Conservation (phyloP, 257 asterid species). For the Solanum chmielewskii region DNA sequence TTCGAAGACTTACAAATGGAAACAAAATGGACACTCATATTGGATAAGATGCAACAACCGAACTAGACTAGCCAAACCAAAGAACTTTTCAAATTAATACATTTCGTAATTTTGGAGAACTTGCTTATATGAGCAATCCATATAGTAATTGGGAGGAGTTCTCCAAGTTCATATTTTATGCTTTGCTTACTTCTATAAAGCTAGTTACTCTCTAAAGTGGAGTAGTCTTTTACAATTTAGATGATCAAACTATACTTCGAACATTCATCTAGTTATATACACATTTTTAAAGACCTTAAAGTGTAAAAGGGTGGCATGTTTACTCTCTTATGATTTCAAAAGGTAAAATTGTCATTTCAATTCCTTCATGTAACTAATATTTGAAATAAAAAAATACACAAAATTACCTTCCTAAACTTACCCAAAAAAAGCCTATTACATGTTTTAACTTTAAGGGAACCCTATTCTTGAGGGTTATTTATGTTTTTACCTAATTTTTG, state of each 20-base stretch:
- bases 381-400: neutral
- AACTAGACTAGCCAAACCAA: neutral
- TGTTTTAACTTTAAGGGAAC: neutral
- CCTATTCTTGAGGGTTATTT: neutral
- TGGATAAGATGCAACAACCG: neutral
- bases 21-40: neutral
- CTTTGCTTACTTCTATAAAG: neutral
- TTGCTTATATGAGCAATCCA: neutral
- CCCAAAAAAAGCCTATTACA: neutral
- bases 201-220: neutral
- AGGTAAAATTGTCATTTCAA: neutral
- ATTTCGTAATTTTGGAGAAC: neutral
- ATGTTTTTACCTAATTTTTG: neutral
- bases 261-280: neutral
- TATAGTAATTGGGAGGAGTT: neutral
- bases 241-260: neutral
- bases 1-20: neutral
- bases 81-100: neutral
- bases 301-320: neutral
- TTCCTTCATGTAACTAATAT: neutral
- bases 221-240: neutral
- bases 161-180: neutral
- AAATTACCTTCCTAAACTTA: neutral
- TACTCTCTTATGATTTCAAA: neutral
- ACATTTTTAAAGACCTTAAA: neutral